phyloP scores from a whole-genome alignment of 2,329 filamentous ascomycete genomes.

The Diaporthe ilicicola region DNA sequence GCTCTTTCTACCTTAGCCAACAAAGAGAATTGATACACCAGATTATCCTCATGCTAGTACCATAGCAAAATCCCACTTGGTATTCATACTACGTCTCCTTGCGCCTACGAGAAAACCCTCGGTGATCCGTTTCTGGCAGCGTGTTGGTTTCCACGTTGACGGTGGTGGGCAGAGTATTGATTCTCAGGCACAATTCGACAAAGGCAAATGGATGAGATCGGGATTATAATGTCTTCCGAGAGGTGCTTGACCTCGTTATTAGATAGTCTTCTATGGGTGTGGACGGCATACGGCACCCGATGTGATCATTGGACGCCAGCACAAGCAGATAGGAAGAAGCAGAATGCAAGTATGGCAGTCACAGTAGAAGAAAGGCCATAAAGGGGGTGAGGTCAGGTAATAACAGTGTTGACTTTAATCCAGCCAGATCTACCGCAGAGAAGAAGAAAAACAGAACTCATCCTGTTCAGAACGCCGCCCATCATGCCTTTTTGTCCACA shows the following conservation, averaged over 20 bases:
- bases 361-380: neutral
- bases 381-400: neutral
- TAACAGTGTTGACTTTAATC: slow-evolving; percentile 6
- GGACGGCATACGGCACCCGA: neutral
- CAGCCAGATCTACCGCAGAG: slow-evolving; percentile 15
- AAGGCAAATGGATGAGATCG: neutral
- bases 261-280: too few relatives aligned
- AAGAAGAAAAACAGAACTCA: too few relatives aligned
- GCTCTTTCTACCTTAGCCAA: neutral
- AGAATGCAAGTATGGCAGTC: neutral
- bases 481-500: slow-evolving; percentile 17
- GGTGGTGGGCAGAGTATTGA: too few relatives aligned
- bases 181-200: neutral
- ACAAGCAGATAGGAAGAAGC: too few relatives aligned
- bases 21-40: neutral
- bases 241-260: too few relatives aligned
- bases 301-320: too few relatives aligned
- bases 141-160: too few relatives aligned
- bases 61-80: too few relatives aligned
- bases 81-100: too few relatives aligned
- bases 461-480: slow-evolving; percentile 1
- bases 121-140: neutral
- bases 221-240: neutral
- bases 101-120: too few relatives aligned
- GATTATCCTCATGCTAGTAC: too few relatives aligned